These are phyloP conservation scores for Vicia sativa DNA, from an alignment of 306 rosid species.

Conservation along the genomic window DNA sequence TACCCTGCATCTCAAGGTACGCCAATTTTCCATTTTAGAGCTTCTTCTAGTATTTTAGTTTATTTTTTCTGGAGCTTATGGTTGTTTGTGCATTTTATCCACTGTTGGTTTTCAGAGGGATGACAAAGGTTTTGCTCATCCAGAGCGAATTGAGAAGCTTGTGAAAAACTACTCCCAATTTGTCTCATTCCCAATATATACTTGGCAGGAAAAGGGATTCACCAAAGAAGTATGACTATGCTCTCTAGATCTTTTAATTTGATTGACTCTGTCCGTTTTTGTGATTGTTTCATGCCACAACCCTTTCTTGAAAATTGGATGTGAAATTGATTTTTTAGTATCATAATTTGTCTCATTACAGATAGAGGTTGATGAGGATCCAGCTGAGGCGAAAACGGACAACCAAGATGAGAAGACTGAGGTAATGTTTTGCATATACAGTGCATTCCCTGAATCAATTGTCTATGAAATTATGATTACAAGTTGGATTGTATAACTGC, in stretches of 20 bases:
- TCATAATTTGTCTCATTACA: slow-evolving; percentile 37
- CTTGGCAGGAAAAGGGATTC: slow-evolving; percentile 93
- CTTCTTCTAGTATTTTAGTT: slow-evolving; percentile 8
- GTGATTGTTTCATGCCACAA: neutral
- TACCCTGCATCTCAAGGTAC: slow-evolving; percentile 80
- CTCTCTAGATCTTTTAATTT: slow-evolving; percentile 9
- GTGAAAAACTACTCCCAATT: slow-evolving; percentile 92
- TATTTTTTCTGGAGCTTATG: slow-evolving; percentile 32
- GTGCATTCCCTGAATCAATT: neutral
- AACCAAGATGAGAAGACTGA: slow-evolving; percentile 70
- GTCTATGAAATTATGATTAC: slow-evolving; percentile 1
- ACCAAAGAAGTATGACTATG: slow-evolving; percentile 71
- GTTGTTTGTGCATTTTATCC: neutral
- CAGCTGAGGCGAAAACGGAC: slow-evolving; percentile 67
- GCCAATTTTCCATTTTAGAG: neutral
- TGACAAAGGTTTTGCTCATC: slow-evolving; percentile 90
- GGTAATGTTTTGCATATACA: slow-evolving; percentile 50
- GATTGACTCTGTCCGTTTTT: neutral
- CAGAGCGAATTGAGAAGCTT: slow-evolving; percentile 84
- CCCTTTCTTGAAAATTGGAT: neutral
- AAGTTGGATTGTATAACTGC: slow-evolving; percentile 4
- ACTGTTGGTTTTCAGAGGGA: slow-evolving; percentile 58
- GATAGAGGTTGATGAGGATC: slow-evolving; percentile 95
- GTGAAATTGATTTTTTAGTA: slow-evolving; percentile 12
- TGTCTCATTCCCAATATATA: slow-evolving; percentile 92